A percentile compares a stretch with the other conserved stretches of the same genome.
These are phyloP conservation scores for Phytophthora constricta DNA, from an alignment of 352 stramenopile species.

Conservation along the genomic window DNA sequence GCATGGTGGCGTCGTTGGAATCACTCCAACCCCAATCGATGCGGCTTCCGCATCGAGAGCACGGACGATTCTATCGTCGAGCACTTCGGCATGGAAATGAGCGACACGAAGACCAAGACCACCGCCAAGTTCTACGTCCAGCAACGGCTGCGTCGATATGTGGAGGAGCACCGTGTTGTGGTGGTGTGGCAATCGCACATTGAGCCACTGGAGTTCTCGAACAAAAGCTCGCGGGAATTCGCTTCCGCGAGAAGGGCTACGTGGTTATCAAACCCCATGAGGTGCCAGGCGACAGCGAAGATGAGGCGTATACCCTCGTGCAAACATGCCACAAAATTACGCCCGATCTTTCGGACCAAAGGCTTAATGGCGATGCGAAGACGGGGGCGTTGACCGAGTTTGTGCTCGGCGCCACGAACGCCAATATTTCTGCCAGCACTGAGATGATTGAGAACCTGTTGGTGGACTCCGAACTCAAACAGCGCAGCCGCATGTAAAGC, in stretches of 20 bases:
- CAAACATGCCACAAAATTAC: conserved; percentile 63
- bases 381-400: conserved; percentile 52
- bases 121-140: conserved; percentile 57
- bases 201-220: conserved; percentile 65
- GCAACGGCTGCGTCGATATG: conserved; percentile 60
- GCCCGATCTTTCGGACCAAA: conserved; percentile 47
- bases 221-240: conserved; percentile 43
- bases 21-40: conserved; percentile 39
- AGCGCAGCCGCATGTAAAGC: conserved; percentile 24
- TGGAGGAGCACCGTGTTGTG: conserved; percentile 58
- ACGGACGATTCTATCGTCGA: conserved; percentile 41
- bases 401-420: conserved; percentile 41
- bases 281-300: background rate
- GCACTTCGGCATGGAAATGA: conserved; percentile 63
- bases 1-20: conserved; percentile 53
- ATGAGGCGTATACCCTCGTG: conserved; percentile 44
- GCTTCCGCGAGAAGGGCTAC: conserved; percentile 65
- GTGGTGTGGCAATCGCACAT: conserved; percentile 67
- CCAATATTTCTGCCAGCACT: conserved; percentile 43
- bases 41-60: conserved; percentile 28
- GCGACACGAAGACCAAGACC: conserved; percentile 50
- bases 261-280: conserved; percentile 57
- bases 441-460: conserved; percentile 63
- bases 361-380: conserved; percentile 32
- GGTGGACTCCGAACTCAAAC: conserved; percentile 28